These are phyloP conservation scores for Lachancea kluyveri DNA, from an alignment of 805 yeast species.

Conservation along the genomic window DNA sequence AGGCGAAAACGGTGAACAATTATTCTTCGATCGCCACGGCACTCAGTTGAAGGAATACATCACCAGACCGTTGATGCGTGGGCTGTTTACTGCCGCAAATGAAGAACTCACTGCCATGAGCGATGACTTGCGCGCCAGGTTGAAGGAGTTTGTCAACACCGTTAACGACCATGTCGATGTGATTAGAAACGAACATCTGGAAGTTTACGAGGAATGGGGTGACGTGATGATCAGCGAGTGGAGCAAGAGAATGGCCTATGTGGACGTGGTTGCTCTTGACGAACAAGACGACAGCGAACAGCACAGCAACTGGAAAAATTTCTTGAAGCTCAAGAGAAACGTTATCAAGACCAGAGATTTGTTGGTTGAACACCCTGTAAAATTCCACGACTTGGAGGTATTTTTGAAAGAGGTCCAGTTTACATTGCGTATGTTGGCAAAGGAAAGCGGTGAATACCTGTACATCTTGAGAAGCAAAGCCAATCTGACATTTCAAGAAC, in stretches of 20 bases:
- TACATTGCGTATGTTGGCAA: constrained; percentile 42
- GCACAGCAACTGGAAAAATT: constrained; percentile 52
- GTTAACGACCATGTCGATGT: constrained; percentile 33
- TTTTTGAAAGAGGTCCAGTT: constrained; percentile 32
- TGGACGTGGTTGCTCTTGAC: constrained; percentile 27
- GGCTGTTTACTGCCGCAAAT: constrained; percentile 32
- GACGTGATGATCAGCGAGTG: constrained; percentile 62
- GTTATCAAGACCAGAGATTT: constrained; percentile 51
- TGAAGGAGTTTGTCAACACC: constrained; percentile 27
- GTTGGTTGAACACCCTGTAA: constrained; percentile 34
- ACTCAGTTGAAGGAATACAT: constrained; percentile 34
- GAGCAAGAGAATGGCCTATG: constrained; percentile 48
- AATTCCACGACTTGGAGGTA: constrained; percentile 25
- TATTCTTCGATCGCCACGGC: constrained; percentile 31
- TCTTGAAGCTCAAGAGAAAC: constrained; percentile 48
- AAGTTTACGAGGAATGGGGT: constrained; percentile 67
- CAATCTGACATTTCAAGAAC: constrained; percentile 48
- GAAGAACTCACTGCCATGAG: constrained; percentile 27
- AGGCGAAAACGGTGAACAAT: constrained; percentile 28
- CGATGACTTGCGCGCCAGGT: constrained; percentile 28
- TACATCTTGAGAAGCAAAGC: constrained; percentile 53
- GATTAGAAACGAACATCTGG: constrained; percentile 44
- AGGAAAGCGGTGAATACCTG: constrained; percentile 58
- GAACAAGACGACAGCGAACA: constrained; percentile 24
- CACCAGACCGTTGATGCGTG: constrained; percentile 44